Conservation (phyloP, 768 basidiomycete genomes). For the Psilocybe azurescens region DNA sequence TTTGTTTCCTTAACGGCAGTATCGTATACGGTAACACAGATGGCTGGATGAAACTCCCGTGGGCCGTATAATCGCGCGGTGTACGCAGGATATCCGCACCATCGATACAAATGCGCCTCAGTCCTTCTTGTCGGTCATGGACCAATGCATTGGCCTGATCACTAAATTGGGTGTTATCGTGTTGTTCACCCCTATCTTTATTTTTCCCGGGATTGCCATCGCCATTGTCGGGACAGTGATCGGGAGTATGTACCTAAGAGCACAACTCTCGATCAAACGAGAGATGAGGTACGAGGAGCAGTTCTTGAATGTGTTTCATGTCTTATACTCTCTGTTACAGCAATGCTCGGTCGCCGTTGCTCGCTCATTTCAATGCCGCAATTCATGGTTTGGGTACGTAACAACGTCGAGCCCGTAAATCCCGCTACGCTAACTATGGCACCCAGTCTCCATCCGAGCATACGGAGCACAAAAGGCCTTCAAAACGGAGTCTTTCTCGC, state of each 20-base stretch:
- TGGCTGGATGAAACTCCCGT: conserved; percentile 32
- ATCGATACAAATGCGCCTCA: conserved; percentile 52
- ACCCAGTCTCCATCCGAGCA: conserved; percentile 58
- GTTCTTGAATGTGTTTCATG: neutral
- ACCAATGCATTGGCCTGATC: conserved; percentile 38
- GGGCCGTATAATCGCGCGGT: conserved; percentile 22
- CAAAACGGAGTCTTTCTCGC: conserved; percentile 44
- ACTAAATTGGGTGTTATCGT: conserved; percentile 46
- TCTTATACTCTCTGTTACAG: neutral
- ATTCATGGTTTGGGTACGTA: conserved; percentile 55
- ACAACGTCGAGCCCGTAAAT: neutral
- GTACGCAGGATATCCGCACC: conserved; percentile 31
- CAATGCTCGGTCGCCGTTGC: conserved; percentile 22
- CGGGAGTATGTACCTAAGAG: conserved; percentile 46
- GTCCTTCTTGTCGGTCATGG: conserved; percentile 29
- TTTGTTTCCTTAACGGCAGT: neutral
- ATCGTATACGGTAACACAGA: conserved; percentile 22
- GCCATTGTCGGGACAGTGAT: conserved; percentile 45
- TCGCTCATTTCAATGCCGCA: conserved; percentile 32
- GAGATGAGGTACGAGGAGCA: conserved; percentile 33
- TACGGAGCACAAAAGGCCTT: conserved; percentile 60
- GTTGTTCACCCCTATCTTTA: conserved; percentile 45
- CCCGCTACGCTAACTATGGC: neutral
- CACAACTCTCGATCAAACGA: conserved; percentile 49
- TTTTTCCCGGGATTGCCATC: conserved; percentile 46